Percentiles rank a stretch among this genome's conserved stretches.
phyloP scores from a whole-genome alignment of 2,329 filamentous ascomycete genomes.

The Sordariomycetes sp. region DNA sequence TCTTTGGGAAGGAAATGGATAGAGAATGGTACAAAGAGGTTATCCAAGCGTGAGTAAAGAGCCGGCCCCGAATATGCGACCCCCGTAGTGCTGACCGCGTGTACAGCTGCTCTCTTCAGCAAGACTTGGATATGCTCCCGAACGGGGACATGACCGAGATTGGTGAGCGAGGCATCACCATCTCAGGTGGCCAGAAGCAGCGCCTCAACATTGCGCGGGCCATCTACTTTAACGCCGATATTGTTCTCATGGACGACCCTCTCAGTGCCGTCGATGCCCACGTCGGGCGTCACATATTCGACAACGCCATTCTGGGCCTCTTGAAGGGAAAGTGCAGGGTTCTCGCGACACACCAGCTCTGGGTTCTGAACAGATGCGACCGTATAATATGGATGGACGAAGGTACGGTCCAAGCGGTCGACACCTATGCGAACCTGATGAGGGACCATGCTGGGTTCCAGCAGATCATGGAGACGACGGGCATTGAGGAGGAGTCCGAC shows the following conservation, averaged over 20 bases:
- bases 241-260: constrained; percentile 60
- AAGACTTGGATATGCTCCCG: constrained; percentile 89
- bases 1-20: constrained; percentile 74
- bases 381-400: constrained; percentile 89
- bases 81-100: constrained; percentile 5
- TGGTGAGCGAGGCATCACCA: constrained; percentile 88
- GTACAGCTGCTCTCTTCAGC: constrained; percentile 61
- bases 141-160: constrained; percentile 85
- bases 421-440: constrained; percentile 87
- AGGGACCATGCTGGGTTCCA: constrained; percentile 66
- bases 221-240: constrained; percentile 59
- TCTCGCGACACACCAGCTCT: constrained; percentile 88
- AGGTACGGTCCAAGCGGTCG: constrained; percentile 72
- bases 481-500: constrained; percentile 53
- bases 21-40: constrained; percentile 73
- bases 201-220: constrained; percentile 85
- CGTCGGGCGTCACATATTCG: constrained; percentile 71
- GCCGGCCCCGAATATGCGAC: background rate
- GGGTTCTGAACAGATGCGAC: constrained; percentile 84
- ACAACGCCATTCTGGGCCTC: constrained; percentile 84
- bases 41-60: constrained; percentile 54
- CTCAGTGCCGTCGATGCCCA: constrained; percentile 61
- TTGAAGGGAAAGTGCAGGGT: constrained; percentile 84
- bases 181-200: constrained; percentile 93
- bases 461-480: constrained; percentile 75